Percentiles rank a stretch among this genome's conserved stretches.
phyloP scores from a whole-genome alignment of 169 alveolate genomes.

The Miamiensis avidus region DNA sequence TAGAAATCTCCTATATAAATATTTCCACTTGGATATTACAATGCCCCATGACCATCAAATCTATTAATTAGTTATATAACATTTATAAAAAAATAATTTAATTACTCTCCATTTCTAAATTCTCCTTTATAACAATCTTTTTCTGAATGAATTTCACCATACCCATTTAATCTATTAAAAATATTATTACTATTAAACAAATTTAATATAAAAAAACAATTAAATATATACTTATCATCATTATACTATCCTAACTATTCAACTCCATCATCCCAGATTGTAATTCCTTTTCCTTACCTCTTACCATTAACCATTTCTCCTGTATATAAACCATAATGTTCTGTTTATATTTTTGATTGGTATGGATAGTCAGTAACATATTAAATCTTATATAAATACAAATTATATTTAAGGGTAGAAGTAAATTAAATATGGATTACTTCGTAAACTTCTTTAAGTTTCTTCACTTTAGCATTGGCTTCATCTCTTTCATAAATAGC shows the following conservation, averaged over 20 bases:
- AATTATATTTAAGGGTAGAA: too few species aligned
- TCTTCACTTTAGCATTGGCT: too few species aligned
- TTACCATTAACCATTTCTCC: not conserved
- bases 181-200: too few species aligned
- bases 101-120: not conserved
- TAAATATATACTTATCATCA: not conserved
- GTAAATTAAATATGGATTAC: not conserved
- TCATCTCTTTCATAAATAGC: not conserved
- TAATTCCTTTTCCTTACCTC: not conserved
- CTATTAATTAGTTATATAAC: not conserved
- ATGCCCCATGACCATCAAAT: not conserved
- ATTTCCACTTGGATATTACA: not conserved
- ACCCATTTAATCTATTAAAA: not conserved
- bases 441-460: not conserved
- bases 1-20: not conserved
- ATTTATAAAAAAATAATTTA: too few species aligned
- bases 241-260: not conserved
- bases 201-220: too few species aligned
- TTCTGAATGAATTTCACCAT: not conserved
- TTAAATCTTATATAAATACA: not conserved
- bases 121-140: not conserved
- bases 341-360: not conserved
- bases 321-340: not conserved
- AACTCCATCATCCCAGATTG: not conserved
- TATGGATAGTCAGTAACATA: not conserved